Evolutionary conservation across 2,329 filamentous ascomycete genomes (phyloP).

Genomic region (Alternaria solani): DNA sequence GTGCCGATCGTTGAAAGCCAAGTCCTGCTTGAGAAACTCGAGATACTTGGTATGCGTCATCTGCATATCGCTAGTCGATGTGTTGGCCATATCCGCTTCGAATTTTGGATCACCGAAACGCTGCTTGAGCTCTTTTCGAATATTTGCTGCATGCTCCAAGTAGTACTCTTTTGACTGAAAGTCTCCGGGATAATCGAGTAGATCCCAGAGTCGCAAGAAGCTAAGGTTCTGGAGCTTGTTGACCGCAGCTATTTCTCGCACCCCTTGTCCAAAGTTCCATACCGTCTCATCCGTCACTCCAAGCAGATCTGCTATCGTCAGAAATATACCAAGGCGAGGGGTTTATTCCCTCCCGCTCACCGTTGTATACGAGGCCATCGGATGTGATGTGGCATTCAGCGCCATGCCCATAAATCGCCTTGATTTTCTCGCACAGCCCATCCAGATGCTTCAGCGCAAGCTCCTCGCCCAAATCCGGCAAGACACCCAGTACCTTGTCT

Average conservation of each 20-base stretch:
- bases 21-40: conserved; percentile 37
- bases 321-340: background rate
- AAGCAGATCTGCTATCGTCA: conserved; percentile 48
- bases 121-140: conserved; percentile 35
- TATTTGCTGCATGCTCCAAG: conserved; percentile 31
- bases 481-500: conserved; percentile 62
- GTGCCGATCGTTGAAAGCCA: conserved; percentile 28
- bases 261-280: conserved; percentile 48
- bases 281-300: conserved; percentile 54
- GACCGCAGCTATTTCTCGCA: conserved; percentile 23
- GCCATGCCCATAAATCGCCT: conserved; percentile 51
- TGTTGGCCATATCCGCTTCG: conserved; percentile 43
- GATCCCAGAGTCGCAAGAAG: conserved; percentile 31
- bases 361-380: conserved; percentile 55
- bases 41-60: conserved; percentile 42
- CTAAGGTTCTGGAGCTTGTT: conserved; percentile 30
- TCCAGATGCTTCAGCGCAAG: conserved; percentile 55
- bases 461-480: conserved; percentile 56
- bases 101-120: conserved; percentile 36
- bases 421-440: conserved; percentile 52
- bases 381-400: conserved; percentile 55
- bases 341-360: conserved; percentile 17
- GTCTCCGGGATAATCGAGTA: conserved; percentile 26
- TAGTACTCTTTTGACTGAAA: conserved; percentile 33
- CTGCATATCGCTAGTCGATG: conserved; percentile 35